Evolutionary conservation across 345 rosid species (phyloP).

Genomic region (Hirschfeldia incana): DNA sequence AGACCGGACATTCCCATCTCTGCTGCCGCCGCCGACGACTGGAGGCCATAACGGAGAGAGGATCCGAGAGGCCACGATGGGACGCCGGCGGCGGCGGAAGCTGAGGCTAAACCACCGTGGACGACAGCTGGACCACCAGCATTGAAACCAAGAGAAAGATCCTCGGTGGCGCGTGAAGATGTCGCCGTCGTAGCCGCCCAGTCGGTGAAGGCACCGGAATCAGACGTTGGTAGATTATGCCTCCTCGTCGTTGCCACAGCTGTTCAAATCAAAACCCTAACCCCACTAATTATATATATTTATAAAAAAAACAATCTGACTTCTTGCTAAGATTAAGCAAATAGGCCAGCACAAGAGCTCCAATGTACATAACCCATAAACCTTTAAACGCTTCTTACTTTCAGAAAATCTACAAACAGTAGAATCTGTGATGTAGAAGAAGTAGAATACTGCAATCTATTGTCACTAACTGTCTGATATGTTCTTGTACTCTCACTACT

Average conservation of each 20-base stretch:
- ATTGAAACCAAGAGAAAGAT: conserved; percentile 96
- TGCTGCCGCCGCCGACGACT: conserved; percentile 39
- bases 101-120: conserved; percentile 39
- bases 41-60: conserved; percentile 55
- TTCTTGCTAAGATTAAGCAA: background rate
- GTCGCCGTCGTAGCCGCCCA: conserved; percentile 71
- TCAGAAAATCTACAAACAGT: background rate
- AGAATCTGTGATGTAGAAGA: conserved; percentile 10
- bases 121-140: conserved; percentile 65
- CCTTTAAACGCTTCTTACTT: background rate
- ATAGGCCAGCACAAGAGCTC: background rate
- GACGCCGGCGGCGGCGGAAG: conserved; percentile 44
- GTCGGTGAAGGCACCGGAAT: conserved; percentile 92
- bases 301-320: background rate
- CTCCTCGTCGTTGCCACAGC: conserved; percentile 97
- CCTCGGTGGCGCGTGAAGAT: conserved; percentile 69
- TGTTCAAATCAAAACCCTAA: conserved; percentile 44
- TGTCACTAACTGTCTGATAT: conserved; percentile 13
- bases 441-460: conserved; percentile 8
- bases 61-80: conserved; percentile 57
- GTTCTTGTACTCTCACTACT: background rate
- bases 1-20: conserved; percentile 87
- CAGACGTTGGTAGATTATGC: conserved; percentile 61
- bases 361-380: conserved; percentile 12
- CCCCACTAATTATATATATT: background rate